These are phyloP conservation scores for Thielaviopsis musarum DNA, from an alignment of 2,329 filamentous ascomycete genomes.

Conservation along the genomic window DNA sequence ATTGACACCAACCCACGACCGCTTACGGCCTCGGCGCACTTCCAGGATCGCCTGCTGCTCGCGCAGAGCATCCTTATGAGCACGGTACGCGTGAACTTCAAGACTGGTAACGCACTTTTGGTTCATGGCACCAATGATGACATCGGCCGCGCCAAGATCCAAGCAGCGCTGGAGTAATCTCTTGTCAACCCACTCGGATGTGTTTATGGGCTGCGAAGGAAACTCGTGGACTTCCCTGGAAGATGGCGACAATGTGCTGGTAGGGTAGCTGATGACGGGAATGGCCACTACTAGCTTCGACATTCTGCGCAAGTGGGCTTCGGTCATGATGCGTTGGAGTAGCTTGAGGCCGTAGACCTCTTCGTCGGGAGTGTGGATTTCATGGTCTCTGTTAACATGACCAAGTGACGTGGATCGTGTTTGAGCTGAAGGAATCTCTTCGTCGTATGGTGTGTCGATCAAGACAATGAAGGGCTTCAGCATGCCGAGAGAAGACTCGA, in stretches of 20 bases:
- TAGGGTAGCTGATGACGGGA: slow-evolving; percentile 31
- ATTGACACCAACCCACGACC: slow-evolving; percentile 80
- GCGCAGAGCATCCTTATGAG: slow-evolving; percentile 57
- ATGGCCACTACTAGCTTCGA: slow-evolving; percentile 41
- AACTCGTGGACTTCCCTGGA: slow-evolving; percentile 18
- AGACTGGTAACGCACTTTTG: slow-evolving; percentile 57
- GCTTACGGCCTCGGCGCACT: slow-evolving; percentile 58
- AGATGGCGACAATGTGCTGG: slow-evolving; percentile 15
- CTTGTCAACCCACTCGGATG: slow-evolving; percentile 24
- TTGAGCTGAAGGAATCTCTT: slow-evolving; percentile 23
- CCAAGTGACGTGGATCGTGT: slow-evolving; percentile 27
- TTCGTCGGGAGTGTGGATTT: slow-evolving; percentile 27
- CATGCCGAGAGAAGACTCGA: slow-evolving; percentile 34
- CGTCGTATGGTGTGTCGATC: slow-evolving; percentile 38
- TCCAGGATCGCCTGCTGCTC: slow-evolving; percentile 59
- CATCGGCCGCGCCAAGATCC: slow-evolving; percentile 74
- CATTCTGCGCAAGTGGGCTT: slow-evolving; percentile 37
- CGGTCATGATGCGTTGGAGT: slow-evolving; percentile 39
- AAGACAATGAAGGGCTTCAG: slow-evolving; percentile 40
- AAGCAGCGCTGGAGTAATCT: slow-evolving; percentile 51
- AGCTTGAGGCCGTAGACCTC: slow-evolving; percentile 39
- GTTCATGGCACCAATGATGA: slow-evolving; percentile 64
- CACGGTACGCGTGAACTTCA: slow-evolving; percentile 68
- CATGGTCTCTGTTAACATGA: slow-evolving; percentile 19
- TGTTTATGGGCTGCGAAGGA: slow-evolving; percentile 15